phyloP scores from a whole-genome alignment of 768 basidiomycete genomes.

The Gymnopilus junonius region DNA sequence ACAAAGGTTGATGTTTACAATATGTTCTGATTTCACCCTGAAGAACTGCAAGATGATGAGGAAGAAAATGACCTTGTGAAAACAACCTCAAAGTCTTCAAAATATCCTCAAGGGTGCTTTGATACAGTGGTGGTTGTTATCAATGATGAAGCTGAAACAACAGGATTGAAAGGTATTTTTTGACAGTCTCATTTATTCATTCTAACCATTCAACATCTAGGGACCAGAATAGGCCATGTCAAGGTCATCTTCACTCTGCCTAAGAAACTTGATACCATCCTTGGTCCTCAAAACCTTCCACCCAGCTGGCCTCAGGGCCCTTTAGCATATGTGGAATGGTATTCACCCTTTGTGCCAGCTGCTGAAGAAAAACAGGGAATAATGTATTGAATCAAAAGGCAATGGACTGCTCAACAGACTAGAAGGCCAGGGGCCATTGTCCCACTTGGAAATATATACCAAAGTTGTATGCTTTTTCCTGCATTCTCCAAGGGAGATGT shows the following conservation, averaged over 20 bases:
- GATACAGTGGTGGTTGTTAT: slow-evolving; percentile 27
- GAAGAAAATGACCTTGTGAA: slow-evolving; percentile 23
- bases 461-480: slow-evolving; percentile 15
- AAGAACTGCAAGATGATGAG: slow-evolving; percentile 18
- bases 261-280: background rate
- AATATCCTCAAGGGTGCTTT: slow-evolving; percentile 22
- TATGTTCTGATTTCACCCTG: slow-evolving; percentile 26
- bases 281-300: slow-evolving; percentile 7
- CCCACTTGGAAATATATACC: slow-evolving; percentile 6
- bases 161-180: slow-evolving; percentile 13
- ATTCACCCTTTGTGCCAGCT: background rate
- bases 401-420: background rate
- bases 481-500: background rate
- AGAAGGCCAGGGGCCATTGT: slow-evolving; percentile 1
- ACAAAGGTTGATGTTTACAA: slow-evolving; percentile 24
- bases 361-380: slow-evolving; percentile 7
- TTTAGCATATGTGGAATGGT: slow-evolving; percentile 23
- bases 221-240: slow-evolving; percentile 20
- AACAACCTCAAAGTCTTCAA: slow-evolving; percentile 18
- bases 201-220: slow-evolving; percentile 1
- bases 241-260: slow-evolving; percentile 28
- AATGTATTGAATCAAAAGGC: slow-evolving; percentile 14
- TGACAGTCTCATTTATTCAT: background rate
- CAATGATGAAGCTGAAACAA: slow-evolving; percentile 23
- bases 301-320: slow-evolving; percentile 16